phyloP scores from a whole-genome alignment of 345 rosid species.

The Isatis tinctoria region DNA sequence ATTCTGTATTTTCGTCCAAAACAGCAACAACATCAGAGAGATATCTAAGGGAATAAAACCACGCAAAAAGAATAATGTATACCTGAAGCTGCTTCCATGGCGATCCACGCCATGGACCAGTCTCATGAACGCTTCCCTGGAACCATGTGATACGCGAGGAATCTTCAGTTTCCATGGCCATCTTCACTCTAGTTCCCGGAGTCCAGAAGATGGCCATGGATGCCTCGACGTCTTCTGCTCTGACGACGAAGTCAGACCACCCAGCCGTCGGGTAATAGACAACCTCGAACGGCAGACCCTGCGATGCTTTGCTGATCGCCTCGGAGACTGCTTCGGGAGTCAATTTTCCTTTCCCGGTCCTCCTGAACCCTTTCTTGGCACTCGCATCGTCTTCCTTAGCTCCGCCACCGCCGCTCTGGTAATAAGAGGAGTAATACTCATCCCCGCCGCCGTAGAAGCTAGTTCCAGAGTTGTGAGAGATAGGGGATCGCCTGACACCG shows the following conservation, averaged over 20 bases:
- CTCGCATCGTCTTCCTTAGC: constrained; percentile 12
- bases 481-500: constrained; percentile 58
- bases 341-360: constrained; percentile 47
- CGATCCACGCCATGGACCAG: constrained; percentile 67
- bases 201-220: constrained; percentile 46
- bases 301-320: constrained; percentile 50
- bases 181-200: constrained; percentile 74
- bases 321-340: constrained; percentile 49
- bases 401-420: constrained; percentile 8
- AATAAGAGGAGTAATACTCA: constrained; percentile 42
- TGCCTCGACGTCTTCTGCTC: constrained; percentile 72
- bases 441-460: constrained; percentile 12
- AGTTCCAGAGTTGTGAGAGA: constrained; percentile 21
- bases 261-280: constrained; percentile 72
- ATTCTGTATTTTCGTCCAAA: neutral
- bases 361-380: constrained; percentile 25
- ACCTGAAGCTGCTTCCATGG: constrained; percentile 95
- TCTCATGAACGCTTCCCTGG: constrained; percentile 61
- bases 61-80: neutral
- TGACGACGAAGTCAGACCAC: constrained; percentile 76
- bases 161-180: constrained; percentile 79
- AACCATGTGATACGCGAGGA: constrained; percentile 68
- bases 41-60: neutral
- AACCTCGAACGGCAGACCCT: constrained; percentile 64
- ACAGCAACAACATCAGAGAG: neutral